A percentile compares a stretch with the other conserved stretches of the same genome.
Conservation (phyloP, 148 eudicot species). For the Fagopyrum tataricum region DNA sequence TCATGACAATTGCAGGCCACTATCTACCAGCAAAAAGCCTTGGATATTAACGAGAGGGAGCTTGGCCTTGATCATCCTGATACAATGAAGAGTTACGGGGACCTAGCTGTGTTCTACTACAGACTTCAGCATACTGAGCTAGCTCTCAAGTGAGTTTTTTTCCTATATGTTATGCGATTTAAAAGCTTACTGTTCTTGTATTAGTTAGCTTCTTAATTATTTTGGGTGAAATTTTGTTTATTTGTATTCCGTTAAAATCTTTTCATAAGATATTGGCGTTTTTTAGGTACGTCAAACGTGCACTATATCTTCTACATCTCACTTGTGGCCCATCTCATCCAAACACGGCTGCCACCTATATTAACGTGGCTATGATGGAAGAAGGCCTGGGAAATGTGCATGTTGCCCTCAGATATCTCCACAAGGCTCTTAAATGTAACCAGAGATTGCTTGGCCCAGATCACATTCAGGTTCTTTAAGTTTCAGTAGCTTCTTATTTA, state of each 20-base stretch:
- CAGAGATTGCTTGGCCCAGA: conserved; percentile 97
- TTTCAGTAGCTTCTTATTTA: conserved; percentile 6
- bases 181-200: not conserved
- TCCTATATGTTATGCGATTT: not conserved
- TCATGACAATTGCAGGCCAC: conserved; percentile 62
- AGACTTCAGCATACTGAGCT: conserved; percentile 97
- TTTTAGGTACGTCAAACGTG: conserved; percentile 90
- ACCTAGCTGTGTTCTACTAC: conserved; percentile 98
- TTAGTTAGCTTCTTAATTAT: not conserved
- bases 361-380: conserved; percentile 99
- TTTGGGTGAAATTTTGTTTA: not conserved
- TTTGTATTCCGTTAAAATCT: not conserved
- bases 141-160: conserved; percentile 80
- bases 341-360: conserved; percentile 98
- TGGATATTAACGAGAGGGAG: conserved; percentile 99
- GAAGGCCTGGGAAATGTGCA: conserved; percentile 99
- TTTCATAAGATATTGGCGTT: not conserved
- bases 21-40: conserved; percentile 97
- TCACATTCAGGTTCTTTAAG: conserved; percentile 79
- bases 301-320: conserved; percentile 89
- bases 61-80: conserved; percentile 99
- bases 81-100: conserved; percentile 99
- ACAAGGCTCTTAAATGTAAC: conserved; percentile 97
- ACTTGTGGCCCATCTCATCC: conserved; percentile 99
- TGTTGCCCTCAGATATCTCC: conserved; percentile 96